A percentile compares a stretch with the other conserved stretches of the same genome.
These are phyloP conservation scores for Lactarius tabidus DNA, from an alignment of 768 basidiomycete genomes.

Conservation along the genomic window DNA sequence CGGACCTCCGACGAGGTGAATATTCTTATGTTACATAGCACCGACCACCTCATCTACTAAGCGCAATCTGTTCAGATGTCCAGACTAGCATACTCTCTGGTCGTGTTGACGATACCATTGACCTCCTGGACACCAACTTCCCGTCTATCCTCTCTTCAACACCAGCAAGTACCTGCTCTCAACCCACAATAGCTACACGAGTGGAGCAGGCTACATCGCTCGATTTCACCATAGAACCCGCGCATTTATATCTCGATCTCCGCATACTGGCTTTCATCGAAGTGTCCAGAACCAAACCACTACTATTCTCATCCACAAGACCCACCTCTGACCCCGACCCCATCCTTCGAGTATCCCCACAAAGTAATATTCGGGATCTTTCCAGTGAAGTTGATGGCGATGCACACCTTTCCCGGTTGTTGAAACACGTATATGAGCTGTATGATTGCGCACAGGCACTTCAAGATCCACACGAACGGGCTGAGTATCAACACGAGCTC, in stretches of 20 bases:
- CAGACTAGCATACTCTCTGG: conserved; percentile 67
- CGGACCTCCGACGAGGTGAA: conserved; percentile 18
- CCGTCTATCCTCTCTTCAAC: conserved; percentile 55
- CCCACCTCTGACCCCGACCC: conserved; percentile 13
- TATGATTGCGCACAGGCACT: conserved; percentile 58
- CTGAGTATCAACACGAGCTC: conserved; percentile 64
- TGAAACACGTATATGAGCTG: conserved; percentile 62
- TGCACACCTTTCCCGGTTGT: conserved; percentile 46
- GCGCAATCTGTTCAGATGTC: conserved; percentile 50
- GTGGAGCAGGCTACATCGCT: conserved; percentile 33
- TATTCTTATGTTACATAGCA: neutral
- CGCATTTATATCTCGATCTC: conserved; percentile 77
- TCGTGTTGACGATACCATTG: conserved; percentile 65
- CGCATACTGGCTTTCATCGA: conserved; percentile 87
- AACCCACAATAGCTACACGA: conserved; percentile 1
- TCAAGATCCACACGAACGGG: conserved; percentile 49
- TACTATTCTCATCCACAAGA: conserved; percentile 39
- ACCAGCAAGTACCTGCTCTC: neutral
- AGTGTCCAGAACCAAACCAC: conserved; percentile 67
- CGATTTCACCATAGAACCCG: conserved; percentile 65
- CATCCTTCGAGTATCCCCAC: conserved; percentile 19
- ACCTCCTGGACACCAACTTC: conserved; percentile 65
- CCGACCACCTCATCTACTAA: neutral
- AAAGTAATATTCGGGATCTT: conserved; percentile 29
- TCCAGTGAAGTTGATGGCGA: conserved; percentile 31